Base-by-base conservation (phyloP, 2,329 filamentous ascomycete species). In the Aspergillus sp. region DNA sequence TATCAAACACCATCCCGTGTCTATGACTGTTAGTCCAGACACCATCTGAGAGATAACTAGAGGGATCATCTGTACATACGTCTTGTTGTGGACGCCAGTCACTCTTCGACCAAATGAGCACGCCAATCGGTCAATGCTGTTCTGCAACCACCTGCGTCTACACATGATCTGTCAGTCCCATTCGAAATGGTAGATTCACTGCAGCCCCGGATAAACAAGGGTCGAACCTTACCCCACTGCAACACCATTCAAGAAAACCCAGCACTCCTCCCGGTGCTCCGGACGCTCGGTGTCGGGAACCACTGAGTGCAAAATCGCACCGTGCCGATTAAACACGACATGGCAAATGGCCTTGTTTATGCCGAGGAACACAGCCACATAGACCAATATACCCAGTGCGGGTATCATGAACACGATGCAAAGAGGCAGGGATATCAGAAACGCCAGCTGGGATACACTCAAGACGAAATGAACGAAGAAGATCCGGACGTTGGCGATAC, bases 241-340 rank as follows among this genome's bases (percentile, higher is more conserved):
- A 23, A 91, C 83, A 1, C 89, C 89, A 63, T 92, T 92, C 47
- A 92, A 70, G 65, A 88, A 92, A n/a, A 92, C 78, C 89, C 89
- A 93, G 62, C 86, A 81, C 71, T 92, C 88, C 48, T 84, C 76
- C 10, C 76, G 74, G 65, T 75, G 69, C n/a, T 64, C 76, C 0
- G 76, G 75, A 16, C 36, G 47, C 43, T 55, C 49, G 11, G 51
- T 32, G 2, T 62, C 49, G 4, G 59, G 57, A 2, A 58, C 62
- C 16, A 53, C 47, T 14, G 70, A 67, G 1, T 70, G 70, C 14
- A 76, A 68, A 1, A 84, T 77, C 56, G 81, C 84, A 49, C 80
- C 73, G 2, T 78, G 72, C 40, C 72, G 69, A 52, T 77, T 78
- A 47, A 73, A 52, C 14, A 71, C 31, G 2, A 70, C 32, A 19